Percentiles rank a stretch among this genome's conserved stretches.
Evolutionary conservation across 73 alveolate genomes (phyloP).

Genomic region (Durusdinium trenchii): DNA sequence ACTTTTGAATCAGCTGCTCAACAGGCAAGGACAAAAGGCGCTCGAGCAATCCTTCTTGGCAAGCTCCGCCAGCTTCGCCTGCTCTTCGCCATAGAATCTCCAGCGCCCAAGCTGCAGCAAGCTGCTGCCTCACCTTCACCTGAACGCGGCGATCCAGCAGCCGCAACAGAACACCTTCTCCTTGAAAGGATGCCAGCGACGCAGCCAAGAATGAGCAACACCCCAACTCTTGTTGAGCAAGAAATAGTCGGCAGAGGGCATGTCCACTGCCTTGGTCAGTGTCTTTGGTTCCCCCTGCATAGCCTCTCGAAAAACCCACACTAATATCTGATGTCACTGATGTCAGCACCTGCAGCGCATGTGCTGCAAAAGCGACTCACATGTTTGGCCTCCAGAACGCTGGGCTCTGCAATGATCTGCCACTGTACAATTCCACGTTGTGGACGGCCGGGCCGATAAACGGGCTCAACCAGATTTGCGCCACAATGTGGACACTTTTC

Average conservation of each 20-base stretch:
- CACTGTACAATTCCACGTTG: not conserved
- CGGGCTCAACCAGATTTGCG: not conserved
- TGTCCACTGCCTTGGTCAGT: not conserved
- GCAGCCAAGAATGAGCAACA: not conserved
- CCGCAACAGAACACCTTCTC: not conserved
- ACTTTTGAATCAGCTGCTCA: not conserved
- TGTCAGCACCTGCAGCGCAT: too few relatives aligned
- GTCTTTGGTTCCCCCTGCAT: not conserved
- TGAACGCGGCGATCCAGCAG: not conserved
- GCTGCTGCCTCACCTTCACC: not conserved
- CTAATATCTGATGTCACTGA: not conserved
- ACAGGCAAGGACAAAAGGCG: not conserved
- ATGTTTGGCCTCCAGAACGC: not conserved
- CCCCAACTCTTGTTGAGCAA: not conserved
- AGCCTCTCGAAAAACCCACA: not conserved
- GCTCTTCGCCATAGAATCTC: not conserved
- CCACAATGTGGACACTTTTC: not conserved
- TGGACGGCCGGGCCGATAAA: not conserved
- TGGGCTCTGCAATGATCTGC: constrained; percentile 28
- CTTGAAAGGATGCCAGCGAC: not conserved
- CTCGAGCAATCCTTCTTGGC: not conserved
- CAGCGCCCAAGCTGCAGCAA: not conserved
- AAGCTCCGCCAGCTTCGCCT: not conserved
- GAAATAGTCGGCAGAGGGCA: not conserved
- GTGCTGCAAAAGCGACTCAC: not conserved